These are phyloP conservation scores for Russula sp. DNA, from an alignment of 768 basidiomycete genomes.

Conservation along the genomic window DNA sequence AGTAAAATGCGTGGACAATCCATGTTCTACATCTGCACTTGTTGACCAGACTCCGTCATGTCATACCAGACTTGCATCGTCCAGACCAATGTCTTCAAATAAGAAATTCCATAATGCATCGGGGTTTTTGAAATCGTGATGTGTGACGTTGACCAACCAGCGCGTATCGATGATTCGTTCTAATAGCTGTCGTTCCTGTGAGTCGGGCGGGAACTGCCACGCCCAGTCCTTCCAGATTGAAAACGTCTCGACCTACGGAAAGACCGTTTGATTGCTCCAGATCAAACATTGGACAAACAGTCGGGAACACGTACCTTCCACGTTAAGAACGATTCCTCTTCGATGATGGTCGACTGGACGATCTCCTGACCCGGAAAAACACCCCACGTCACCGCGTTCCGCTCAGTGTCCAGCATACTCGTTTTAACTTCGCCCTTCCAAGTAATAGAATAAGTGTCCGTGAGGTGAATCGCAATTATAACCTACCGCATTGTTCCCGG, in stretches of 20 bases:
- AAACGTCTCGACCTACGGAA: constrained; percentile 85
- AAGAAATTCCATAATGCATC: constrained; percentile 85
- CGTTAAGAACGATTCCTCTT: constrained; percentile 87
- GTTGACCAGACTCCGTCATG: not conserved
- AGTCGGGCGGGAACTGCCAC: constrained; percentile 73
- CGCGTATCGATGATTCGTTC: constrained; percentile 65
- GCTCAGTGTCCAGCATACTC: constrained; percentile 73
- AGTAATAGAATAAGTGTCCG: not conserved
- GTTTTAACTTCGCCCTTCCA: constrained; percentile 71
- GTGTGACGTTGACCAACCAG: constrained; percentile 90
- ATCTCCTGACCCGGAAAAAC: constrained; percentile 97
- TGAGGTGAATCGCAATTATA: not conserved
- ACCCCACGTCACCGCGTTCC: constrained; percentile 98
- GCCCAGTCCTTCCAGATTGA: constrained; percentile 96
- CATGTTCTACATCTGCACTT: not conserved
- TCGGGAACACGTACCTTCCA: constrained; percentile 74
- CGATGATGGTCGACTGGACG: constrained; percentile 94
- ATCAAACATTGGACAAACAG: not conserved
- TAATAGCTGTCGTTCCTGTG: constrained; percentile 68
- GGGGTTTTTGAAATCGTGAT: constrained; percentile 86
- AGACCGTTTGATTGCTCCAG: not conserved
- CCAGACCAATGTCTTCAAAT: constrained; percentile 39
- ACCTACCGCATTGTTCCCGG: constrained; percentile 71
- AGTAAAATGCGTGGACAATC: not conserved
- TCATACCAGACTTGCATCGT: constrained; percentile 6